Evolutionary conservation across 208 protist species (phyloP), one percentile per base, ranked within the genome.

Genomic region (Trypanosoma cruzi): DNA sequence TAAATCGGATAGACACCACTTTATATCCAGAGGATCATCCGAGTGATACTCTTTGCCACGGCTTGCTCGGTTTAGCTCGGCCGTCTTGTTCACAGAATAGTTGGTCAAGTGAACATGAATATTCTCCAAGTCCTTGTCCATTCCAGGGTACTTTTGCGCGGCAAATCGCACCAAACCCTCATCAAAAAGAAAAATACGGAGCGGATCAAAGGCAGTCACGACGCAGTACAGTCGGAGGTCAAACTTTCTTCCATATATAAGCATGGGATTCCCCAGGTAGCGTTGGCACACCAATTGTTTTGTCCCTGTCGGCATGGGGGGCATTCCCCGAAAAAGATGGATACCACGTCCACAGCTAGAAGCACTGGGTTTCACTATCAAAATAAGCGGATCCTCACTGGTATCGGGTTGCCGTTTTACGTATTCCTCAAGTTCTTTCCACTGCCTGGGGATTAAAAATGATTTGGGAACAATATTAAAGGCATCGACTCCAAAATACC

Each of bases 51-150:
- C 76, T 50, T 88, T 89, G n/a, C 81, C 86, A 61, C 71, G 71
- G 59, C 81, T 94, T 40, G 73, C 85, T 11, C 68, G 49, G 37
- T 85, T 77, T 58, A 94, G 75, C 63, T 91, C 84, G 46, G 87
- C 87, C 18, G 88, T 93, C 67, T 99, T 99, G 82, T 98, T 98
- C 32, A 99, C 88, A 20, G 96, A 93, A 75, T 98, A 99, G 85
- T 99, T 99, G 40, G 98, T 99, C 37, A 99, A 83, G 68, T 99
- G 98, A 68, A 94, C 92, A 55, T 94, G 96, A 63, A 90, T 83
- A 82, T 93, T 95, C 18, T 88, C 84, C 49, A 97, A 66, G 71
- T 90, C 84, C 59, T 86, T 79, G 32, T 82, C 78, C 6, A 89
- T 84, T 55, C 89, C 90, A 1, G 80, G 69, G 80, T 99, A 99